Evolutionary conservation across 495 filamentous ascomycete species (phyloP), one percentile per base, ranked within the genome.

Genomic region (Evernia prunastri): DNA sequence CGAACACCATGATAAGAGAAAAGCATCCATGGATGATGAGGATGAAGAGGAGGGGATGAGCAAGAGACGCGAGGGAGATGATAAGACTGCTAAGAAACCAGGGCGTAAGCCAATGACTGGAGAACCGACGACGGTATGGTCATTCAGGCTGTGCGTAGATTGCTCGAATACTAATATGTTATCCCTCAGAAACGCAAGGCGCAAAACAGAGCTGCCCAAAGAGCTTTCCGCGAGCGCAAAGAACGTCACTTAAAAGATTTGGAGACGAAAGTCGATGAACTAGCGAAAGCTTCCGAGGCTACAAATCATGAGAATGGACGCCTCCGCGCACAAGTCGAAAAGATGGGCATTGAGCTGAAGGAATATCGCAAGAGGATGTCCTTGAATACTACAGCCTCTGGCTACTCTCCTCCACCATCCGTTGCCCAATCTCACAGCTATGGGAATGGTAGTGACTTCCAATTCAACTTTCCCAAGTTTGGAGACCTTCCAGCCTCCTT

Each of bases 181-280:
- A 3, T 10, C 31, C 63, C 64, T 42, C 69, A 97, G 92, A 99
- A 99, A 79, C 90, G 94, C 67, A 99, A 99, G 77, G 94, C 95
- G 15, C 94, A 99, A 72, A 99, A 99, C 69, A 88, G 94, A 63
- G 94, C 95, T 2, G 94, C 94, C 35, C 94, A 99, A 77, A 84
- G 94, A 49, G 94, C 94, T 10, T 99, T 99, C 84, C 84, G 94
- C 31, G 94, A 99, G 73, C 89, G 94, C 56, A 99, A 99, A 78
- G 94, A 99, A 77, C 96, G 90, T 76, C 94, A 99, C 70, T 72
- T 99, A 51, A 96, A 93, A 72, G 95, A 99, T 70, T 80, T 99
- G 33, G 94, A 99, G 74, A 90, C 86, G 57, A 97, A 97, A 73
- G 94, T 97, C 27, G 82, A 89, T 25, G 92, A 96, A 69, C 78